phyloP scores from a whole-genome alignment of 2,329 filamentous ascomycete genomes.

The Boeremia exigua region DNA sequence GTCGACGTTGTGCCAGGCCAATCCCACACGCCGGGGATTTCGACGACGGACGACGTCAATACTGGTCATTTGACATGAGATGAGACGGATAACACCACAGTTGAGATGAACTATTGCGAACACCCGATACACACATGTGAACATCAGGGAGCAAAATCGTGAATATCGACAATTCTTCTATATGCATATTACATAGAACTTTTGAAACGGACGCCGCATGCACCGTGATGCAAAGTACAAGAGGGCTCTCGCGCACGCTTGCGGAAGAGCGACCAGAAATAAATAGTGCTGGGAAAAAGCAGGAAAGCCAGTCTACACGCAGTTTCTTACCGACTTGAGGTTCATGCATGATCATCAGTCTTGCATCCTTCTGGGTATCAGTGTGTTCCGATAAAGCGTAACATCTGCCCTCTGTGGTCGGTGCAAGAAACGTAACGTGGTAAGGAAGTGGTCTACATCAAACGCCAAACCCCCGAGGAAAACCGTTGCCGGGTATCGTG shows the following conservation, averaged over 20 bases:
- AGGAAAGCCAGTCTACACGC: slow-evolving; percentile 40
- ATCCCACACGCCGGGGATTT: neutral
- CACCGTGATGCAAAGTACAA: slow-evolving; percentile 33
- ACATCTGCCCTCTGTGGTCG: slow-evolving; percentile 28
- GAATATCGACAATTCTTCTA: slow-evolving; percentile 26
- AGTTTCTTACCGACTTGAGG: slow-evolving; percentile 16
- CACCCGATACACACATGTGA: neutral
- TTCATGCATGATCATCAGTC: slow-evolving; percentile 23
- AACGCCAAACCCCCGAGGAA: slow-evolving; percentile 29
- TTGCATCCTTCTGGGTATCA: slow-evolving; percentile 39
- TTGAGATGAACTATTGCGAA: neutral
- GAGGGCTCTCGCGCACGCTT: slow-evolving; percentile 2
- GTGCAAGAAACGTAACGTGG: slow-evolving; percentile 22
- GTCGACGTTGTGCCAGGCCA: neutral
- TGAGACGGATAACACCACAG: neutral
- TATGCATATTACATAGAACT: slow-evolving; percentile 37
- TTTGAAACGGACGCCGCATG: slow-evolving; percentile 35
- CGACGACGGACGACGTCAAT: neutral
- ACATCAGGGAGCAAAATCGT: neutral
- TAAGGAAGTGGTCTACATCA: slow-evolving; percentile 32
- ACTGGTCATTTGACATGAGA: neutral
- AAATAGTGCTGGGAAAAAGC: slow-evolving; percentile 14
- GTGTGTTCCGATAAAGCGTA: slow-evolving; percentile 30
- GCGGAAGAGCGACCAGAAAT: slow-evolving; percentile 2
- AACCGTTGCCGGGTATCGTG: slow-evolving; percentile 10